Evolutionary conservation across 257 asterid species (phyloP).

Genomic region (Solanum okadae): DNA sequence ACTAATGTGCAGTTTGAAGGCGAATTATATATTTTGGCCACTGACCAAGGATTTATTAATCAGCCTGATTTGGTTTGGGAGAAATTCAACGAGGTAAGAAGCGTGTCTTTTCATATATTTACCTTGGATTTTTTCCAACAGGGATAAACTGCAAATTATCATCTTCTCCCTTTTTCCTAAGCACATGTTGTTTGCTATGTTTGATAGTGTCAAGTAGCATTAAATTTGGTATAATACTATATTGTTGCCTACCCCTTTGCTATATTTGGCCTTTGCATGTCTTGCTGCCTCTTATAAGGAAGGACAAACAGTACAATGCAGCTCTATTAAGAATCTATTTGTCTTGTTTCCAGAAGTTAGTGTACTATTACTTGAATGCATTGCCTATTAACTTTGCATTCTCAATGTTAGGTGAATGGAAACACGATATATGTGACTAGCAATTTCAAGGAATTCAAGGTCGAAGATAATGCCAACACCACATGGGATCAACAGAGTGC

Average conservation of each 20-base stretch:
- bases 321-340: neutral
- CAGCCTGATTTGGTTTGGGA: conserved; percentile 97
- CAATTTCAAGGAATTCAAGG: conserved; percentile 78
- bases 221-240: neutral
- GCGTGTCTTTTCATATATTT: neutral
- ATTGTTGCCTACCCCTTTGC: neutral
- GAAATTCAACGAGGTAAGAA: conserved; percentile 84
- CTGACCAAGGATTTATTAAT: conserved; percentile 83
- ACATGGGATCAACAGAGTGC: conserved; percentile 77
- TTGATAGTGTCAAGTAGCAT: neutral
- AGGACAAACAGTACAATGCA: neutral
- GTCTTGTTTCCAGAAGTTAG: neutral
- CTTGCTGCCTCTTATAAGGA: neutral
- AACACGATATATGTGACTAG: conserved; percentile 77
- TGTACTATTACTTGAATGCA: neutral
- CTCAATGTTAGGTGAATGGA: conserved; percentile 65
- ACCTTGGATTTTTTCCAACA: neutral
- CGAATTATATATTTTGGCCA: conserved; percentile 77
- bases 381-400: neutral
- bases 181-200: neutral
- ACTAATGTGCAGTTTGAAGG: conserved; percentile 76
- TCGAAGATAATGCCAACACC: conserved; percentile 47
- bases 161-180: neutral
- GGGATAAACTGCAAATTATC: neutral
- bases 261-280: neutral